These are phyloP conservation scores for Trametes coccinea DNA, from an alignment of 768 basidiomycete species.

Conservation along the genomic window DNA sequence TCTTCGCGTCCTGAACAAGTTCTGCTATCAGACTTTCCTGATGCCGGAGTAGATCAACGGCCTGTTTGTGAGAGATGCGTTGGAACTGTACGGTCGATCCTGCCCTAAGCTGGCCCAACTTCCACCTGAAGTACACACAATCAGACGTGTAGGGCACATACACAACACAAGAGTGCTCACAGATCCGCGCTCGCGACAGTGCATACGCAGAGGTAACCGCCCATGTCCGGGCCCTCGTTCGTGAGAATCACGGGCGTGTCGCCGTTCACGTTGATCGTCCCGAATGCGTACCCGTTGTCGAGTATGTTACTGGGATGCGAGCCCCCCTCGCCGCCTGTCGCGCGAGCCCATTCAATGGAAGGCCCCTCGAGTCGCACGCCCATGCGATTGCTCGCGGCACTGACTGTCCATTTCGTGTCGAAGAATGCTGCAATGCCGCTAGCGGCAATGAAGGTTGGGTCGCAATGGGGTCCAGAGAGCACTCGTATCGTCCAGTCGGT, in stretches of 20 bases:
- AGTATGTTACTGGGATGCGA: conserved; percentile 70
- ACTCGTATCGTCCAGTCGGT: conserved; percentile 53
- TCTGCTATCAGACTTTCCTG: conserved; percentile 35
- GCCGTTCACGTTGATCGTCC: conserved; percentile 63
- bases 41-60: conserved; percentile 32
- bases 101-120: conserved; percentile 63
- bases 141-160: no score
- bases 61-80: conserved; percentile 46
- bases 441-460: conserved; percentile 51
- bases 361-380: conserved; percentile 60
- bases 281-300: conserved; percentile 58
- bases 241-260: conserved; percentile 69
- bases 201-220: conserved; percentile 59
- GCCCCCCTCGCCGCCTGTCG: conserved; percentile 64
- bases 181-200: conserved; percentile 52
- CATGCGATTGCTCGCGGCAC: conserved; percentile 59
- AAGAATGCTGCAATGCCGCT: conserved; percentile 55
- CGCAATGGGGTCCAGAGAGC: conserved; percentile 64
- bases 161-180: conserved; percentile 35
- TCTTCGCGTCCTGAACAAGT: conserved; percentile 17
- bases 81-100: conserved; percentile 56
- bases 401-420: conserved; percentile 50
- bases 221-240: conserved; percentile 63
- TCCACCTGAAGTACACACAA: conserved; percentile 50
- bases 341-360: conserved; percentile 56